Conservation (phyloP, 1,139 yeast genomes). For the Debaryomyces sp. region DNA sequence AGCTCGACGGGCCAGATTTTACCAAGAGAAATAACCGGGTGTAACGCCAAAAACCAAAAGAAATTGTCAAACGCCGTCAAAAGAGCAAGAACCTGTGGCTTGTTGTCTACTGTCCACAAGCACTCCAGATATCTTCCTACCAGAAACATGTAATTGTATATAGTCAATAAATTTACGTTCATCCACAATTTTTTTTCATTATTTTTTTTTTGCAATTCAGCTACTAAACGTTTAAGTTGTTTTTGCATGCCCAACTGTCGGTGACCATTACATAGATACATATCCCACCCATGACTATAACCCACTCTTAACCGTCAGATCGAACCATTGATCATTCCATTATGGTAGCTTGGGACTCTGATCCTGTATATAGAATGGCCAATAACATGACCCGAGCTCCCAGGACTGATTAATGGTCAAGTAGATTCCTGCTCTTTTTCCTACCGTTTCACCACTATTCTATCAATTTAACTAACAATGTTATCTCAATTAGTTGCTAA, state of each 20-base stretch:
- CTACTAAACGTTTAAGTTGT: background rate
- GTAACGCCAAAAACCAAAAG: conserved; percentile 62
- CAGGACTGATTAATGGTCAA: background rate
- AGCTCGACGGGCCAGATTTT: conserved; percentile 67
- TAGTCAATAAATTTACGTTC: conserved; percentile 5
- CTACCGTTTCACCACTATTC: background rate
- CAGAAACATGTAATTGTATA: conserved; percentile 32
- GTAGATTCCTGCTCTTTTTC: background rate
- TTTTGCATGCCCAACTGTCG: background rate
- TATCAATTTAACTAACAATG: conserved; percentile 22
- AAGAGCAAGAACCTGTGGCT: conserved; percentile 69
- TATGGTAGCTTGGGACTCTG: background rate
- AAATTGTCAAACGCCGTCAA: conserved; percentile 66
- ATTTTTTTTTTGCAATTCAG: background rate
- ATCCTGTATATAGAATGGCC: conserved; percentile 2
- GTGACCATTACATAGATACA: background rate
- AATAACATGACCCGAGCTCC: conserved; percentile 4
- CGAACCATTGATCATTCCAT: background rate
- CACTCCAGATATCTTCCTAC: conserved; percentile 49
- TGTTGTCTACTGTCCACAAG: conserved; percentile 63
- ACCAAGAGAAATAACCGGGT: conserved; percentile 69
- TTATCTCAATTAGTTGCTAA: conserved; percentile 37
- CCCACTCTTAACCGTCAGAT: background rate
- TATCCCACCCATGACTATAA: background rate
- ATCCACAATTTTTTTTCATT: background rate